Conservation (phyloP, 106 monocot genomes). For the Allium fistulosum region DNA sequence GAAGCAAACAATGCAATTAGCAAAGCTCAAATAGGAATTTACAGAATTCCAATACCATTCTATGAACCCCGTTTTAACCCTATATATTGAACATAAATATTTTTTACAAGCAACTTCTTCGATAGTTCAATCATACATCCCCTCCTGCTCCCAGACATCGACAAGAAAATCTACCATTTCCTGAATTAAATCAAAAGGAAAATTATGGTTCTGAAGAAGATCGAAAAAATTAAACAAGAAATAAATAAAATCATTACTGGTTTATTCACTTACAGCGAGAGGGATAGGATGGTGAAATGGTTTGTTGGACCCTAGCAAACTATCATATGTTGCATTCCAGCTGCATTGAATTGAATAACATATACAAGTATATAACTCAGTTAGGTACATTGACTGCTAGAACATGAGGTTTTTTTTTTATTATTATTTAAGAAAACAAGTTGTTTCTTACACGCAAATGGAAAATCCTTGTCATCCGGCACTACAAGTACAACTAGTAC, state of each 20-base stretch:
- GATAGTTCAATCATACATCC: conserved; percentile 7
- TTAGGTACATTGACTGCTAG: neutral
- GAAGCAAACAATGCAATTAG: neutral
- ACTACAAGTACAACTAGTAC: too few relatives aligned
- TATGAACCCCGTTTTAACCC: neutral
- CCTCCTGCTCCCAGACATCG: conserved; percentile 14
- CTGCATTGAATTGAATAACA: conserved; percentile 16
- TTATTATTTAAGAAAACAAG: too few relatives aligned
- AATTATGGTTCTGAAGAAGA: too few relatives aligned
- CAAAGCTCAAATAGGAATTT: neutral
- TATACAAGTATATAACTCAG: neutral
- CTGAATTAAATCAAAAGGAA: conserved; percentile 1
- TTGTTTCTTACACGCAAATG: too few relatives aligned
- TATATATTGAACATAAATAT: conserved; percentile 1
- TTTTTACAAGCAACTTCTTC: conserved; percentile 2
- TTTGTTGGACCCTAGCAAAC: conserved; percentile 59
- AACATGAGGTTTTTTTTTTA: neutral
- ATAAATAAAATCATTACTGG: too few relatives aligned
- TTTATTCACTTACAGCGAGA: conserved; percentile 36
- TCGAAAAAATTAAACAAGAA: too few relatives aligned
- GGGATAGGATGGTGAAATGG: conserved; percentile 51
- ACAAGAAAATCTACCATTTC: conserved; percentile 15
- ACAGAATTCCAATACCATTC: neutral
- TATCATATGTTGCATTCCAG: conserved; percentile 77
- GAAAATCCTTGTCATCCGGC: too few relatives aligned